A percentile compares a stretch with the other conserved stretches of the same genome.
Evolutionary conservation across 768 basidiomycete species (phyloP).

Genomic region (Auriscalpium orientale): DNA sequence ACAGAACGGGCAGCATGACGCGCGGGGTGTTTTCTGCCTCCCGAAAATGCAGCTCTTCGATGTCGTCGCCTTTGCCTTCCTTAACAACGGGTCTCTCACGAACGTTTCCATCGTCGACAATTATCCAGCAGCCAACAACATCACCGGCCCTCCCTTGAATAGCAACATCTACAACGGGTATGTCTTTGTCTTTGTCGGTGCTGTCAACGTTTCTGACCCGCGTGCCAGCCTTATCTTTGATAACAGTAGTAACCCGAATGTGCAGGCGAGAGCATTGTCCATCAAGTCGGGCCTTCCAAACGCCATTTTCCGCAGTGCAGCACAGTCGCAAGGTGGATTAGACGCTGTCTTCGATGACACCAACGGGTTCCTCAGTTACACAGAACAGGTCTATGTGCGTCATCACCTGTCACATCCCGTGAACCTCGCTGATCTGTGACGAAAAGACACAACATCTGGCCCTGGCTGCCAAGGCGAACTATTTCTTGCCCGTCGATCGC

Average conservation of each 20-base stretch:
- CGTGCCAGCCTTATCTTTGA: slow-evolving; percentile 11
- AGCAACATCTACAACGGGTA: slow-evolving; percentile 58
- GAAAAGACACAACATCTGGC: slow-evolving; percentile 52
- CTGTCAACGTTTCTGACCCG: not conserved
- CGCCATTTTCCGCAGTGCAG: slow-evolving; percentile 50
- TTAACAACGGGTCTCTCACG: slow-evolving; percentile 36
- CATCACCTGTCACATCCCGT: not conserved
- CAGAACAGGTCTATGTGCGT: slow-evolving; percentile 45
- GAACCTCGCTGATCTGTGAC: not conserved
- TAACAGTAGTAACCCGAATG: slow-evolving; percentile 30
- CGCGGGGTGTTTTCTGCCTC: slow-evolving; percentile 48
- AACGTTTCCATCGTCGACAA: slow-evolving; percentile 26
- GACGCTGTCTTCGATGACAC: slow-evolving; percentile 39
- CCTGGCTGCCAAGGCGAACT: slow-evolving; percentile 48
- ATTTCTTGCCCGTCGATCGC: slow-evolving; percentile 39
- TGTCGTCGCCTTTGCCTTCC: slow-evolving; percentile 35
- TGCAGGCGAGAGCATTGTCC: slow-evolving; percentile 43
- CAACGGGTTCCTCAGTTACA: slow-evolving; percentile 47
- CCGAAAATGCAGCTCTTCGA: slow-evolving; percentile 40
- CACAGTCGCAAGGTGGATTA: slow-evolving; percentile 32
- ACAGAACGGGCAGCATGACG: slow-evolving; percentile 27
- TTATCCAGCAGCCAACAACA: slow-evolving; percentile 38
- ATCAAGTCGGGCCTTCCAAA: slow-evolving; percentile 48
- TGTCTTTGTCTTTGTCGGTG: slow-evolving; percentile 5
- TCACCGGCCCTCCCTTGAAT: slow-evolving; percentile 37